Percentiles rank a stretch among this genome's conserved stretches.
These are phyloP conservation scores for Vitis labrusca DNA, from an alignment of 164 flowering plant species.

Conservation along the genomic window DNA sequence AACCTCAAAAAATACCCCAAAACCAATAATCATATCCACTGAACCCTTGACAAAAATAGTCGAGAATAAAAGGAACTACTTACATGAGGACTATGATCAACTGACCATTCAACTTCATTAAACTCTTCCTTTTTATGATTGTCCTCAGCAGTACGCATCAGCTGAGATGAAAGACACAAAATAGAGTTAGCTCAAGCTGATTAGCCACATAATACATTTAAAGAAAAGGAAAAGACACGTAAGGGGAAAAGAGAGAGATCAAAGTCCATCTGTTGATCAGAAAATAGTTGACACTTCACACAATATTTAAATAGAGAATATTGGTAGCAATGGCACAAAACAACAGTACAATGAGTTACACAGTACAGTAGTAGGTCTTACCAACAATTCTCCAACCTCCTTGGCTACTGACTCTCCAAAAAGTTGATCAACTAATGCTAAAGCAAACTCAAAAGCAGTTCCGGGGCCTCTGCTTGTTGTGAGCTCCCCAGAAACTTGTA, in stretches of 20 bases:
- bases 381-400: constrained; percentile 57
- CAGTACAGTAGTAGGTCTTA: constrained; percentile 25
- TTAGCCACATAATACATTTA: background rate
- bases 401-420: constrained; percentile 69
- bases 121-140: constrained; percentile 58
- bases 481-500: constrained; percentile 86
- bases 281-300: too few relatives aligned
- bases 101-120: constrained; percentile 71
- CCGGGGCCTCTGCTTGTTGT: constrained; percentile 98
- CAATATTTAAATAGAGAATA: too few relatives aligned
- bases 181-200: constrained; percentile 4
- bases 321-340: background rate
- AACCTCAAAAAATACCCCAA: too few relatives aligned
- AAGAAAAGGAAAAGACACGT: background rate
- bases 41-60: too few relatives aligned
- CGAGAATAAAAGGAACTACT: constrained; percentile 12
- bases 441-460: constrained; percentile 75
- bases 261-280: too few relatives aligned
- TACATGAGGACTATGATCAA: constrained; percentile 74
- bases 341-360: background rate
- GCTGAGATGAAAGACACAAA: constrained; percentile 32
- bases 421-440: constrained; percentile 79
- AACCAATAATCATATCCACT: too few relatives aligned
- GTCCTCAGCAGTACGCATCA: constrained; percentile 39
- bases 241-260: background rate